A percentile compares a stretch with the other conserved stretches of the same genome.
These are phyloP conservation scores for Alloteropsis semialata DNA, from an alignment of 176 grass and related monocot species.

Conservation along the genomic window DNA sequence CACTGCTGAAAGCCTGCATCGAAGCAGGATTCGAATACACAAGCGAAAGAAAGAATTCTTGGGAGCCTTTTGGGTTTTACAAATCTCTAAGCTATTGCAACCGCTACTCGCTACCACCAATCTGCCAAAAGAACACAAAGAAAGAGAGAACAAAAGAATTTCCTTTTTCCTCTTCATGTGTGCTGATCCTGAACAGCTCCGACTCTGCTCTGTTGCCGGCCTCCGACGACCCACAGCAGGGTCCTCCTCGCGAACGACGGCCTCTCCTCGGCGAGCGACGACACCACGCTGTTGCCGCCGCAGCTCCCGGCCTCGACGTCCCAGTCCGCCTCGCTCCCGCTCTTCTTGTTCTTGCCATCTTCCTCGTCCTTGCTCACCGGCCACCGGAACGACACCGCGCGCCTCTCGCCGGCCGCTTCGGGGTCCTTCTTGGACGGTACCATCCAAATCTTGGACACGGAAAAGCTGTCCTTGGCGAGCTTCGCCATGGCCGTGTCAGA, in stretches of 20 bases:
- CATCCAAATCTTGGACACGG: slow-evolving; percentile 86
- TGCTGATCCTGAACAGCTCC: slow-evolving; percentile 34
- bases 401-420: slow-evolving; percentile 34
- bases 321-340: slow-evolving; percentile 60
- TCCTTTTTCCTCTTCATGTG: background rate
- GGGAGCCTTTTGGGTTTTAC: slow-evolving; percentile 23
- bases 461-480: slow-evolving; percentile 84
- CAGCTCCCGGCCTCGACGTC: slow-evolving; percentile 81
- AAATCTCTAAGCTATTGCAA: slow-evolving; percentile 23
- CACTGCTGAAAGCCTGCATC: background rate
- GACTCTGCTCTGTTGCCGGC: slow-evolving; percentile 50
- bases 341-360: slow-evolving; percentile 17
- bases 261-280: slow-evolving; percentile 61
- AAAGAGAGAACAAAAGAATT: slow-evolving; percentile 10
- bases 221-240: slow-evolving; percentile 82
- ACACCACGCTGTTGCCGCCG: slow-evolving; percentile 39
- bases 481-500: slow-evolving; percentile 8
- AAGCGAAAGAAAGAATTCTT: slow-evolving; percentile 1
- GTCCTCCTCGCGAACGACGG: slow-evolving; percentile 80
- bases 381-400: slow-evolving; percentile 80
- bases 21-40: background rate
- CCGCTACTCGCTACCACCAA: background rate
- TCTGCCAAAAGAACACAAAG: background rate
- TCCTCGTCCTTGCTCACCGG: slow-evolving; percentile 24
- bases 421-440: slow-evolving; percentile 34